Evolutionary conservation across 176 grass and related monocot species (phyloP).

Genomic region (Aegilops bicornis): DNA sequence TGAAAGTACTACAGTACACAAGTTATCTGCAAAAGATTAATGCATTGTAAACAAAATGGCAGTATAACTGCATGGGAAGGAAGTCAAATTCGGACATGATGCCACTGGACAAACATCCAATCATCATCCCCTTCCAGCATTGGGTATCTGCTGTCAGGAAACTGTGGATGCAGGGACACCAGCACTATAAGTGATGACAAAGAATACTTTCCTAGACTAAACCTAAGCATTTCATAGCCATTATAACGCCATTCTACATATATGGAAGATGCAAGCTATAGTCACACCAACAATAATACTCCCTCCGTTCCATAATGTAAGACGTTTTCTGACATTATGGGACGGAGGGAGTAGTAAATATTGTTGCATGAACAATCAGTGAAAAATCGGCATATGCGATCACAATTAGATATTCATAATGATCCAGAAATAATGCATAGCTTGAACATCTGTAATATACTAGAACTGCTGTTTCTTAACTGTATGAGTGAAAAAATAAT

Average conservation of each 20-base stretch:
- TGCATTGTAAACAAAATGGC: background rate
- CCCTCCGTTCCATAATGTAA: no score
- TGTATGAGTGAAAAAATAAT: background rate
- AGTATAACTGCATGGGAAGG: background rate
- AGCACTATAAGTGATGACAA: background rate
- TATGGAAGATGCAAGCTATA: background rate
- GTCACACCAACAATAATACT: constrained; percentile 9
- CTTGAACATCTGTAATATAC: background rate
- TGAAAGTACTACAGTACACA: background rate
- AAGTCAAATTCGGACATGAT: background rate
- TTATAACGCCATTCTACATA: background rate
- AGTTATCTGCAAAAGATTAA: background rate
- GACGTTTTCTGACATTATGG: no score
- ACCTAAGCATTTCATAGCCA: background rate
- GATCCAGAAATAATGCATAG: background rate
- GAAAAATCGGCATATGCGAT: background rate
- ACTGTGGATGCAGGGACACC: background rate
- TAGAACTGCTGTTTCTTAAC: background rate
- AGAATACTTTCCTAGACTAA: background rate
- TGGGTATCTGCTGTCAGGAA: background rate
- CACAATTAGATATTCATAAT: background rate
- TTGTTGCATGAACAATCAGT: background rate
- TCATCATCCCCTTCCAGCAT: background rate
- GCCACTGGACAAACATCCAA: background rate
- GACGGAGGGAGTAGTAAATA: no score